A percentile compares a stretch with the other conserved stretches of the same genome.
Conservation (phyloP, 1,139 yeast species). For the Pichia sp. region DNA sequence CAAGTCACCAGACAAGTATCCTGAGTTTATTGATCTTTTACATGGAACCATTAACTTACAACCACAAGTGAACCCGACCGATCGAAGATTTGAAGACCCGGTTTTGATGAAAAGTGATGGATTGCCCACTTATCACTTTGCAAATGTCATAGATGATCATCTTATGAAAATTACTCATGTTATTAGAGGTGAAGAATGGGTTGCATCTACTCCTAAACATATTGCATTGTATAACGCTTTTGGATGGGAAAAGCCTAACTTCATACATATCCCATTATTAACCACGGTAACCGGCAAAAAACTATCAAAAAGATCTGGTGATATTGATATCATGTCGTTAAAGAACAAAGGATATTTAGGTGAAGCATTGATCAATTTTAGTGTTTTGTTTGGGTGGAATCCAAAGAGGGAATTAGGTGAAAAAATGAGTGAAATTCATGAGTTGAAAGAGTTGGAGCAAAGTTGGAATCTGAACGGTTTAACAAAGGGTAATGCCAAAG, state of each 20-base stretch:
- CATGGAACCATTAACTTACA: slow-evolving; percentile 74
- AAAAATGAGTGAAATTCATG: slow-evolving; percentile 52
- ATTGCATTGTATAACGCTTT: slow-evolving; percentile 78
- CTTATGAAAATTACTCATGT: slow-evolving; percentile 90
- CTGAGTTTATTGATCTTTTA: slow-evolving; percentile 57
- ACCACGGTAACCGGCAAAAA: slow-evolving; percentile 74
- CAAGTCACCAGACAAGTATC: slow-evolving; percentile 64
- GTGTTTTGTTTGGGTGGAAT: slow-evolving; percentile 92
- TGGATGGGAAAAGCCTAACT: slow-evolving; percentile 78
- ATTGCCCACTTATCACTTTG: slow-evolving; percentile 92
- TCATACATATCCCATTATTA: slow-evolving; percentile 81
- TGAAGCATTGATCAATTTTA: slow-evolving; percentile 80
- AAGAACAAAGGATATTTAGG: slow-evolving; percentile 63
- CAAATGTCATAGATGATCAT: slow-evolving; percentile 93
- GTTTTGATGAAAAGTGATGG: slow-evolving; percentile 86
- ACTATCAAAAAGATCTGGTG: slow-evolving; percentile 80
- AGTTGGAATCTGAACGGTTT: slow-evolving; percentile 50
- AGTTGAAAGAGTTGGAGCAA: slow-evolving; percentile 42
- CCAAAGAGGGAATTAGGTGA: slow-evolving; percentile 56
- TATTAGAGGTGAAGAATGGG: slow-evolving; percentile 96
- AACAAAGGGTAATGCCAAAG: slow-evolving; percentile 92
- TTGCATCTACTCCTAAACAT: slow-evolving; percentile 93
- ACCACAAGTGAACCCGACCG: slow-evolving; percentile 65
- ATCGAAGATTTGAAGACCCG: slow-evolving; percentile 81
- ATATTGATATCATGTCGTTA: slow-evolving; percentile 58